Conservation (phyloP, 2,329 filamentous ascomycete genomes). For the Nigrospora oryzae region DNA sequence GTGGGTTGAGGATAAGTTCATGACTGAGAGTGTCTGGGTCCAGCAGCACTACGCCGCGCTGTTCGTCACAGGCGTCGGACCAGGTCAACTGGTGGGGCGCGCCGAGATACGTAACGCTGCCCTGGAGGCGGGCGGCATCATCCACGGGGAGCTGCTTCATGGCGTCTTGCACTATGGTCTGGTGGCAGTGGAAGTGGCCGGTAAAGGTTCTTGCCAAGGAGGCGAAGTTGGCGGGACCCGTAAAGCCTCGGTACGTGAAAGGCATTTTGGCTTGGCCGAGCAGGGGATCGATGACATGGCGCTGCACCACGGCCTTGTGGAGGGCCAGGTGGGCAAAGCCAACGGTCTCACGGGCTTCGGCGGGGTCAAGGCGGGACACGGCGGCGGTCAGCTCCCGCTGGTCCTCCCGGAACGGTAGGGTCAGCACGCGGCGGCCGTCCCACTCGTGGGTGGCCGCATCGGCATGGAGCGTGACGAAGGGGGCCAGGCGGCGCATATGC, state of each 20-base stretch:
- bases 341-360: constrained; percentile 14
- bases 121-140: constrained; percentile 6
- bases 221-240: constrained; percentile 15
- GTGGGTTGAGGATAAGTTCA: constrained; percentile 17
- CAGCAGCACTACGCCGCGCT: constrained; percentile 18
- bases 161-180: constrained; percentile 16
- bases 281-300: constrained; percentile 11
- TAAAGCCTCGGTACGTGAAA: constrained; percentile 16
- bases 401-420: constrained; percentile 23
- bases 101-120: constrained; percentile 21
- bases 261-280: constrained; percentile 5
- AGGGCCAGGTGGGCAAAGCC: constrained; percentile 23
- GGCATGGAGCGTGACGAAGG: constrained; percentile 16
- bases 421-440: constrained; percentile 19
- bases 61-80: constrained; percentile 19
- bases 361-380: constrained; percentile 11
- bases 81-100: constrained; percentile 22
- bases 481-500: constrained; percentile 11
- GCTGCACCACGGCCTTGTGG: constrained; percentile 21
- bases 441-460: constrained; percentile 12
- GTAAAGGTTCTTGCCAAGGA: constrained; percentile 21
- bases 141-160: not conserved
- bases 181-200: constrained; percentile 23
- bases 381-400: constrained; percentile 16
- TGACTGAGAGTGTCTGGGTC: constrained; percentile 19